Evolutionary conservation across 495 filamentous ascomycete genomes (phyloP).

Genomic region (Hamigera avellanea): DNA sequence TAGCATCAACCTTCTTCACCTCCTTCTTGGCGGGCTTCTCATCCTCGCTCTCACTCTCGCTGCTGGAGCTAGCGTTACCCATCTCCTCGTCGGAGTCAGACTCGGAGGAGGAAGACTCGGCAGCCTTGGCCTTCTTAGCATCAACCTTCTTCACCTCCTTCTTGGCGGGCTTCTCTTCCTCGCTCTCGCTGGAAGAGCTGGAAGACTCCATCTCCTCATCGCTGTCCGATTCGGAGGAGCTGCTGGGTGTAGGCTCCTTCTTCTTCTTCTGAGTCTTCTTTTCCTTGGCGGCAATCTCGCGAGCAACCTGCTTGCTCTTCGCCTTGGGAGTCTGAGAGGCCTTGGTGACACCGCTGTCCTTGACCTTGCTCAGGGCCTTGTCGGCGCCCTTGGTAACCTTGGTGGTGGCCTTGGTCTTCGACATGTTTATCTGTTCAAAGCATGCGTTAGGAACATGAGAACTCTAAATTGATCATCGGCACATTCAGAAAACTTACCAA

Average conservation of each 20-base stretch:
- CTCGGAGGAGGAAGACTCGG: conserved; percentile 27
- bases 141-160: conserved; percentile 18
- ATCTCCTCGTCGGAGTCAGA: conserved; percentile 4
- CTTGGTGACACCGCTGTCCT: conserved; percentile 40
- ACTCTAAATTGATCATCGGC: no score
- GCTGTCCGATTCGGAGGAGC: conserved; percentile 33
- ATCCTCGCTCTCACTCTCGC: conserved; percentile 11
- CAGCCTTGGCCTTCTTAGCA: conserved; percentile 17
- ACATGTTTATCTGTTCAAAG: conserved; percentile 31
- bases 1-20: conserved; percentile 16
- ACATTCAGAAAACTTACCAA: no score
- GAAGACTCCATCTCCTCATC: conserved; percentile 30
- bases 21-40: conserved; percentile 12
- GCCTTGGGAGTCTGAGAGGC: conserved; percentile 34
- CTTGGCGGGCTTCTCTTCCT: conserved; percentile 23
- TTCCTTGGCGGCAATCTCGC: conserved; percentile 31
- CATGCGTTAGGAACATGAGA: conserved; percentile 12
- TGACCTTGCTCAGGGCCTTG: conserved; percentile 42
- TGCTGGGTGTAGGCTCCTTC: conserved; percentile 38
- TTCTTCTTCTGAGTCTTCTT: conserved; percentile 30
- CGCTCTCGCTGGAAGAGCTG: conserved; percentile 27
- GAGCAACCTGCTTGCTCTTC: conserved; percentile 40
- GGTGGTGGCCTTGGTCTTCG: conserved; percentile 37
- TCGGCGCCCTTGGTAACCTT: conserved; percentile 26
- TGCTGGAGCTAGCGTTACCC: conserved; percentile 10